Base-by-base conservation (phyloP, 2,329 filamentous ascomycete genomes). In the Fusarium goolgardi region DNA sequence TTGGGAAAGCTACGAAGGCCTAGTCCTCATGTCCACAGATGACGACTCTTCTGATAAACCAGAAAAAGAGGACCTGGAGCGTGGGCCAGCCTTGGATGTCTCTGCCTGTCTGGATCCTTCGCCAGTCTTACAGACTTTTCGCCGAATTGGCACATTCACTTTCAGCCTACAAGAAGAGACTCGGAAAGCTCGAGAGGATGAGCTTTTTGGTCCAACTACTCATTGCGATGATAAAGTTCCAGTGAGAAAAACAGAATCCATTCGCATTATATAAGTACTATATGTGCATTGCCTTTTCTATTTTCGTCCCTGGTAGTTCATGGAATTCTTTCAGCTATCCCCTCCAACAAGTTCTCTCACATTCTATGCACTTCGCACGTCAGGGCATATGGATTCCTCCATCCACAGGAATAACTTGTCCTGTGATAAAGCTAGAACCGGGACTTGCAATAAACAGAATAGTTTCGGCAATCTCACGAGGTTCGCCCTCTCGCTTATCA, bases 361-460 rank as follows among this genome's bases (percentile, higher is more conserved):
- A 15, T 3, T 21, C 37, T 15, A 15, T 3, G 5, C 3, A 2
- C 37, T 40, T 3, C 35, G 31, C 20, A 10, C 4, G 18, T 18
- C 9, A 62, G 7, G 59, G 57, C 47, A 61, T 62, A 2, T 46
- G 8, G 8, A 62, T 62, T 3, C 59, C 59, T 20, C 59, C 59
- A 6, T 62, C 59, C 0, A 62, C 59, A 18, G 59, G 59, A 8
- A 62, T 46, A 13, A 62, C 56, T 10, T 62, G 59, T 1, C 59
- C 59, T 7, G 59, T 62, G 5, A 62, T 62, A 15, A 61, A 62
- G 9, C 59, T 62, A 6, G 47, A 62, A 1, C 46, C 59, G 3
- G 59, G 59, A 2, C 59, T 41, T 2, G 56, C 57, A 8, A 62
- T 40, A 20, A 62, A 62, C n/a, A 43, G 25, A 21, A 62, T 21